Evolutionary conservation across 2,329 filamentous ascomycete genomes (phyloP).

Genomic region (Zarea fungicola): DNA sequence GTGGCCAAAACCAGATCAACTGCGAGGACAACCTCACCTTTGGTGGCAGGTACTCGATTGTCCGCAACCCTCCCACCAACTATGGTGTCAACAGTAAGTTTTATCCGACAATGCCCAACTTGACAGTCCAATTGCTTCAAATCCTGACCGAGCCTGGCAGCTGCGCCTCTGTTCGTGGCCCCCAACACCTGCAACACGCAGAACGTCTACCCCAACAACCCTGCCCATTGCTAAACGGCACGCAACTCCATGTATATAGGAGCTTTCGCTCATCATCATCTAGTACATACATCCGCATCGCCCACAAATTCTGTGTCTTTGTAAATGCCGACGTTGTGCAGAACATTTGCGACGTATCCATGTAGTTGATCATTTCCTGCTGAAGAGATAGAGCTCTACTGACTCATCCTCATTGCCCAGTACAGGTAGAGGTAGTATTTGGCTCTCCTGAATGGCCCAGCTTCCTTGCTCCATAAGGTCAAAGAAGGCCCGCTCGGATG

Average conservation of each 20-base stretch:
- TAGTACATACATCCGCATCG: constrained; percentile 1
- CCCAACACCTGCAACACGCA: constrained; percentile 20
- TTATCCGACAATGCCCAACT: background rate
- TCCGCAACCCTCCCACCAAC: constrained; percentile 19
- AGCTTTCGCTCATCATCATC: background rate
- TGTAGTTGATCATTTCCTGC: background rate
- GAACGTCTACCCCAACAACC: constrained; percentile 20
- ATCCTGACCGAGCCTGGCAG: too few species aligned
- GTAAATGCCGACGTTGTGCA: too few species aligned
- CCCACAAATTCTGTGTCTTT: too few species aligned
- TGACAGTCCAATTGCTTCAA: background rate
- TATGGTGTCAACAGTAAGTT: constrained; percentile 18
- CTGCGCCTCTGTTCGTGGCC: constrained; percentile 17
- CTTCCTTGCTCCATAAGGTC: constrained; percentile 38
- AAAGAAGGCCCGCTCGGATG: constrained; percentile 46
- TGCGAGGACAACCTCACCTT: constrained; percentile 19
- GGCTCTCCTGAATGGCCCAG: constrained; percentile 40
- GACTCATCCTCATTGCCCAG: constrained; percentile 38
- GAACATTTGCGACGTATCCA: background rate
- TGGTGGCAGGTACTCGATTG: constrained; percentile 18
- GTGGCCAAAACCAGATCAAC: constrained; percentile 19
- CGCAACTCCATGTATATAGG: background rate
- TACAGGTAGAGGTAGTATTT: constrained; percentile 40
- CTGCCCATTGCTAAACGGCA: constrained; percentile 18
- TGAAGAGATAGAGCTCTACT: constrained; percentile 49